Percentiles rank a stretch among this genome's conserved stretches.
Evolutionary conservation across 352 stramenopile genomes (phyloP).

Genomic region (Globisporangium acanthophoron): DNA sequence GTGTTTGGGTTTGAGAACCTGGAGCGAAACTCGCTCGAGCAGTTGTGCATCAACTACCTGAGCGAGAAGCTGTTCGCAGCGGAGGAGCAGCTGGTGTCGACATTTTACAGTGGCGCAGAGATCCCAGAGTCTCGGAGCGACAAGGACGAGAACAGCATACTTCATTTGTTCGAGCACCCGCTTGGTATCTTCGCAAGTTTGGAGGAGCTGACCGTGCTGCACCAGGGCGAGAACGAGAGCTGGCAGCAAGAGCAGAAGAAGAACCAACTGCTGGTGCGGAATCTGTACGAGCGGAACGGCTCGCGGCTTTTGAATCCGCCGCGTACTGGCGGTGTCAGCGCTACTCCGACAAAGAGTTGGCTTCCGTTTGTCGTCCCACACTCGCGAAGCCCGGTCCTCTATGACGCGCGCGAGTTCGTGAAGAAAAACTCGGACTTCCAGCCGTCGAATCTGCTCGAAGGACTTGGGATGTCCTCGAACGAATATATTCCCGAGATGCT

Average conservation of each 20-base stretch:
- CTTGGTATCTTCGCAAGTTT: constrained; percentile 58
- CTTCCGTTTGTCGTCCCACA: constrained; percentile 50
- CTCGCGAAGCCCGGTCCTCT: constrained; percentile 36
- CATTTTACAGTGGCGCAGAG: not conserved
- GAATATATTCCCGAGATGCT: constrained; percentile 26
- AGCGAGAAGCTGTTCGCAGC: constrained; percentile 67
- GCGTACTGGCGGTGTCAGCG: constrained; percentile 8
- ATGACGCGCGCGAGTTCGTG: constrained; percentile 61
- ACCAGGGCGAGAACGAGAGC: constrained; percentile 45
- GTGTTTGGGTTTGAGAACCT: constrained; percentile 77
- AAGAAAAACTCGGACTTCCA: constrained; percentile 67
- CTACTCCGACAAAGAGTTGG: constrained; percentile 2
- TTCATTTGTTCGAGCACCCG: constrained; percentile 44
- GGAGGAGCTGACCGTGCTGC: constrained; percentile 62
- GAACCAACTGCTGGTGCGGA: constrained; percentile 60
- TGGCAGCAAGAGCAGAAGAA: constrained; percentile 50
- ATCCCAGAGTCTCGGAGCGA: not conserved
- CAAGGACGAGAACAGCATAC: constrained; percentile 15
- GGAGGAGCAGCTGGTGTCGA: constrained; percentile 21
- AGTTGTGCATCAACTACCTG: constrained; percentile 80
- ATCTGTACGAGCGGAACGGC: constrained; percentile 52
- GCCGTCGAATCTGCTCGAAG: constrained; percentile 27
- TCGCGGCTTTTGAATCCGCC: constrained; percentile 18
- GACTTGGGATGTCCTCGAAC: constrained; percentile 24
- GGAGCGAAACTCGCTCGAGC: constrained; percentile 60